These are phyloP conservation scores for Candida verbasci DNA, from an alignment of 805 yeast genomes.

Conservation along the genomic window DNA sequence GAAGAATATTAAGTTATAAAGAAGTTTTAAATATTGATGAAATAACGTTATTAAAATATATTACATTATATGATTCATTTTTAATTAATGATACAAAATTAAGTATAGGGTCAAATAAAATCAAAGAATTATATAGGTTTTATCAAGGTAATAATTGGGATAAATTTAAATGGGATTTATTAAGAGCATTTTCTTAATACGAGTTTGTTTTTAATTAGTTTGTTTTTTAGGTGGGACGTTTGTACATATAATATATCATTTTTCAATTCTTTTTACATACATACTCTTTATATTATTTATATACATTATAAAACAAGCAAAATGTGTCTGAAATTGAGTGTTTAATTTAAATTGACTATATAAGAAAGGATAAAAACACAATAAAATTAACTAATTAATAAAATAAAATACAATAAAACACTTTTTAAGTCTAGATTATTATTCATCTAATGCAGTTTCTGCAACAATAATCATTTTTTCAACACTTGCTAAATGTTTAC, in stretches of 20 bases:
- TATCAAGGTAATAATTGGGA: constrained; percentile 9
- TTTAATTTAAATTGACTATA: neutral
- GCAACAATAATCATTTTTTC: constrained; percentile 47
- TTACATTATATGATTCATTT: constrained; percentile 34
- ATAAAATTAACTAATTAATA: too few relatives aligned
- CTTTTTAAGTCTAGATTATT: too few relatives aligned
- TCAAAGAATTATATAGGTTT: constrained; percentile 7
- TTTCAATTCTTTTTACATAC: neutral
- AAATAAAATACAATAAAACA: neutral
- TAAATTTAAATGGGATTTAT: constrained; percentile 11
- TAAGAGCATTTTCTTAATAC: constrained; percentile 5
- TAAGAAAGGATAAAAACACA: neutral
- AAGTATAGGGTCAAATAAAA: constrained; percentile 6
- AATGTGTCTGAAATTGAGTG: neutral
- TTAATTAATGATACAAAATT: constrained; percentile 8
- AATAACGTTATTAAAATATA: constrained; percentile 26
- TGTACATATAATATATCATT: too few relatives aligned
- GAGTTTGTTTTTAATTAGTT: neutral
- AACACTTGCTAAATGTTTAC: constrained; percentile 80
- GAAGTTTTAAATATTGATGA: constrained; percentile 19
- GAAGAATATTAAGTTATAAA: constrained; percentile 10
- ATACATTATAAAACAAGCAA: neutral
- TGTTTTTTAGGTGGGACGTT: neutral
- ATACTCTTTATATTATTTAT: neutral
- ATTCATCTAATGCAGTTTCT: constrained; percentile 5